Conservation (phyloP, 352 stramenopile genomes). For the Phytopythium kandeliae region DNA sequence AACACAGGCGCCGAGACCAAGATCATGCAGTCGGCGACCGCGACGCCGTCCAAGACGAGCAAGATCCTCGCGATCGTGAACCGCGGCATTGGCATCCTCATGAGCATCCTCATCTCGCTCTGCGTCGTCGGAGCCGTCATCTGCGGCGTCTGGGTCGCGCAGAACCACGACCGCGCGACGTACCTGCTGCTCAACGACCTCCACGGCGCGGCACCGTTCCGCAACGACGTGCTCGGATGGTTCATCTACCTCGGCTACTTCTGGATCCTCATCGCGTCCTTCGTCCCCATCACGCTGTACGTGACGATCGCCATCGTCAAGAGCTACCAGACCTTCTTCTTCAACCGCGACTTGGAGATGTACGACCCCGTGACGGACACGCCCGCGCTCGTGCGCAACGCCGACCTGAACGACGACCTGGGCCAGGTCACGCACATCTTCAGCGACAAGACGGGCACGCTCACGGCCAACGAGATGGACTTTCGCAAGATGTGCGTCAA, state of each 20-base stretch:
- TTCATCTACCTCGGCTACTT: constrained; percentile 83
- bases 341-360: constrained; percentile 84
- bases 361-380: constrained; percentile 81
- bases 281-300: constrained; percentile 87
- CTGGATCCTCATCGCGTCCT: constrained; percentile 85
- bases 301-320: constrained; percentile 87
- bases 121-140: constrained; percentile 69
- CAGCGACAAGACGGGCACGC: constrained; percentile 81
- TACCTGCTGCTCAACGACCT: constrained; percentile 72
- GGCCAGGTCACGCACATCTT: constrained; percentile 88
- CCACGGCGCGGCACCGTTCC: constrained; percentile 59
- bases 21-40: constrained; percentile 81
- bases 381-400: constrained; percentile 72
- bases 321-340: constrained; percentile 82
- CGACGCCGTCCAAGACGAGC: constrained; percentile 70
- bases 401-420: constrained; percentile 82
- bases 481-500: constrained; percentile 87
- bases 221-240: constrained; percentile 61
- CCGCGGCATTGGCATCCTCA: constrained; percentile 67
- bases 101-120: constrained; percentile 59
- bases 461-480: constrained; percentile 87
- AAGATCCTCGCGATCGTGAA: constrained; percentile 86
- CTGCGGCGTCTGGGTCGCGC: constrained; percentile 61
- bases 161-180: constrained; percentile 43
- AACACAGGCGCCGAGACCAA: constrained; percentile 84